Conservation (phyloP, 2,329 filamentous ascomycete species). For the Scortechinia acanthostroma region DNA sequence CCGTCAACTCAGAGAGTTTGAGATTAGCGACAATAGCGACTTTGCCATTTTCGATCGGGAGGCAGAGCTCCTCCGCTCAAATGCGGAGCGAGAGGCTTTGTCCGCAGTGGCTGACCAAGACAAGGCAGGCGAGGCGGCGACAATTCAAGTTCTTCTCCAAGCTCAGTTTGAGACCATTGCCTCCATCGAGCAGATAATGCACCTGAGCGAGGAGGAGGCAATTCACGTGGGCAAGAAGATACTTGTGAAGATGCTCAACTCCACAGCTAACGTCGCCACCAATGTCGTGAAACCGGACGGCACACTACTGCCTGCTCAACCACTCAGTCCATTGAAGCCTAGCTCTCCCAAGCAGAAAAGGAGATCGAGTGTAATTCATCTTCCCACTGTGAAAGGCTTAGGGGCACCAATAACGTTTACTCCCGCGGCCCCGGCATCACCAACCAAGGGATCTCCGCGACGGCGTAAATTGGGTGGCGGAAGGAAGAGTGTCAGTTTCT, state of each 20-base stretch:
- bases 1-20: slow-evolving; percentile 68
- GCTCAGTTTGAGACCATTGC: slow-evolving; percentile 88
- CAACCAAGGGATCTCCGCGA: slow-evolving; percentile 71
- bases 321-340: slow-evolving; percentile 27
- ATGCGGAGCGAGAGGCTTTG: slow-evolving; percentile 74
- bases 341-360: slow-evolving; percentile 21
- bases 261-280: slow-evolving; percentile 66
- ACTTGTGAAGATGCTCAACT: slow-evolving; percentile 71
- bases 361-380: slow-evolving; percentile 11
- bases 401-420: slow-evolving; percentile 19
- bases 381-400: slow-evolving; percentile 7
- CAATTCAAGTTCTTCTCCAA: slow-evolving; percentile 76
- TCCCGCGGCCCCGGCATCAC: slow-evolving; percentile 41
- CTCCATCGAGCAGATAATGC: slow-evolving; percentile 73
- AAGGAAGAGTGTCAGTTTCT: slow-evolving; percentile 72
- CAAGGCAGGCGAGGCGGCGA: slow-evolving; percentile 68
- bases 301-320: background rate
- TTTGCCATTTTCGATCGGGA: slow-evolving; percentile 70
- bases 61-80: slow-evolving; percentile 76
- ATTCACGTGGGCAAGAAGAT: slow-evolving; percentile 72
- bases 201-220: slow-evolving; percentile 78
- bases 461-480: slow-evolving; percentile 36
- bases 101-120: slow-evolving; percentile 76
- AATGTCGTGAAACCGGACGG: slow-evolving; percentile 90
- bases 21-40: slow-evolving; percentile 52